Evolutionary conservation across 164 flowering plant genomes (phyloP).

Genomic region (Liquidambar formosana): DNA sequence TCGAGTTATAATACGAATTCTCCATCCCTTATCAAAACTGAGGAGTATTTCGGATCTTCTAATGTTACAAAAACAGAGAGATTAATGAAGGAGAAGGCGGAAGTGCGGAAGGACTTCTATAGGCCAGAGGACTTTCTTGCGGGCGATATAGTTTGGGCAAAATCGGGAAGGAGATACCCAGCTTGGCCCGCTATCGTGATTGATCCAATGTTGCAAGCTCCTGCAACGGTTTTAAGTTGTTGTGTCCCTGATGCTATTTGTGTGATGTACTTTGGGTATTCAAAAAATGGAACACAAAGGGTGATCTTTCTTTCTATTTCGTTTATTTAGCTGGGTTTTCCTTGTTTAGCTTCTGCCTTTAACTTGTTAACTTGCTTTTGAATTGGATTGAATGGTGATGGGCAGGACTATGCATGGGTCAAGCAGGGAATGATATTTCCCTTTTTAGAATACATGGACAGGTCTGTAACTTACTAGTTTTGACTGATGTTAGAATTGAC

Average conservation of each 20-base stretch:
- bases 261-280: constrained; percentile 73
- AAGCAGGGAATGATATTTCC: constrained; percentile 83
- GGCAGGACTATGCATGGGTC: constrained; percentile 97
- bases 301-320: constrained; percentile 25
- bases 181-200: constrained; percentile 79
- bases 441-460: constrained; percentile 71
- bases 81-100: constrained; percentile 16
- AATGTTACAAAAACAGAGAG: constrained; percentile 7
- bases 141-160: constrained; percentile 75
- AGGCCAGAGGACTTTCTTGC: constrained; percentile 39
- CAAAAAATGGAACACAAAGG: constrained; percentile 71
- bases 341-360: background rate
- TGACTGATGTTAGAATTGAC: background rate
- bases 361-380: background rate
- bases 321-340: background rate
- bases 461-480: constrained; percentile 37
- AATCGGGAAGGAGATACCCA: constrained; percentile 57
- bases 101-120: constrained; percentile 32
- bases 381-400: constrained; percentile 7
- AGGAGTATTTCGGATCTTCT: constrained; percentile 3
- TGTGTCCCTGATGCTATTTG: constrained; percentile 53
- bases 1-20: constrained; percentile 7
- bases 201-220: constrained; percentile 53
- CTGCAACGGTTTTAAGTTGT: constrained; percentile 44
- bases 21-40: background rate